Percentiles rank a stretch among this genome's conserved stretches.
Conservation (phyloP, 2,329 filamentous ascomycete species). For the Paecilomyces formosus region DNA sequence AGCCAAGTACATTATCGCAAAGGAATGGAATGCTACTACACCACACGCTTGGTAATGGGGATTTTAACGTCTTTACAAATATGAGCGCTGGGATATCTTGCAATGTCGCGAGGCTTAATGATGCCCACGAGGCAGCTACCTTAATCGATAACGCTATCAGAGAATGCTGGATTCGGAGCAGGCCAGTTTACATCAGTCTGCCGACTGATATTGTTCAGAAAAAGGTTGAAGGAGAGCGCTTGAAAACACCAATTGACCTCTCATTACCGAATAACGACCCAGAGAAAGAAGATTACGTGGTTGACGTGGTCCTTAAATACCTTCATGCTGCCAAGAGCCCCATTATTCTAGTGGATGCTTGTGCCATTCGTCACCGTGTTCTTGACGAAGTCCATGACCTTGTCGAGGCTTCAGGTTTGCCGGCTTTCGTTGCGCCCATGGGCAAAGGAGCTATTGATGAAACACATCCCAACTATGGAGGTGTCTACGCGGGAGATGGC, state of each 20-base stretch:
- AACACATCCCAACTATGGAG: slow-evolving; percentile 62
- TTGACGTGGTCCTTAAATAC: slow-evolving; percentile 64
- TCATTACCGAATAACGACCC: slow-evolving; percentile 56
- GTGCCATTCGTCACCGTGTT: slow-evolving; percentile 67
- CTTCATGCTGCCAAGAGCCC: slow-evolving; percentile 65
- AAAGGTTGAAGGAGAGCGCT: slow-evolving; percentile 63
- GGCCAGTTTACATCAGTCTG: slow-evolving; percentile 50
- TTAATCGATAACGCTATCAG: slow-evolving; percentile 46
- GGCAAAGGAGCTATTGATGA: slow-evolving; percentile 77
- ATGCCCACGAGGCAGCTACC: slow-evolving; percentile 38
- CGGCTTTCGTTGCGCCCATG: slow-evolving; percentile 78
- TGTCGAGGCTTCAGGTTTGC: slow-evolving; percentile 63
- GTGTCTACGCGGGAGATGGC: slow-evolving; percentile 73
- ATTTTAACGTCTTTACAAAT: slow-evolving; percentile 44
- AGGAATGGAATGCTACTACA: slow-evolving; percentile 44
- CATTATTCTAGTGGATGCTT: slow-evolving; percentile 71
- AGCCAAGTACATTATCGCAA: slow-evolving; percentile 40
- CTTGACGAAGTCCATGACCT: slow-evolving; percentile 63
- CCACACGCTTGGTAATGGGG: slow-evolving; percentile 60
- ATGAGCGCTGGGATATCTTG: slow-evolving; percentile 46
- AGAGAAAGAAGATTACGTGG: slow-evolving; percentile 67
- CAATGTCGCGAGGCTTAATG: slow-evolving; percentile 41
- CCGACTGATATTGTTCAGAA: slow-evolving; percentile 53
- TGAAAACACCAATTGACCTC: slow-evolving; percentile 61
- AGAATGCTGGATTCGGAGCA: slow-evolving; percentile 45